Conservation (phyloP, 805 yeast species). For the Cephaloascus fragrans region DNA sequence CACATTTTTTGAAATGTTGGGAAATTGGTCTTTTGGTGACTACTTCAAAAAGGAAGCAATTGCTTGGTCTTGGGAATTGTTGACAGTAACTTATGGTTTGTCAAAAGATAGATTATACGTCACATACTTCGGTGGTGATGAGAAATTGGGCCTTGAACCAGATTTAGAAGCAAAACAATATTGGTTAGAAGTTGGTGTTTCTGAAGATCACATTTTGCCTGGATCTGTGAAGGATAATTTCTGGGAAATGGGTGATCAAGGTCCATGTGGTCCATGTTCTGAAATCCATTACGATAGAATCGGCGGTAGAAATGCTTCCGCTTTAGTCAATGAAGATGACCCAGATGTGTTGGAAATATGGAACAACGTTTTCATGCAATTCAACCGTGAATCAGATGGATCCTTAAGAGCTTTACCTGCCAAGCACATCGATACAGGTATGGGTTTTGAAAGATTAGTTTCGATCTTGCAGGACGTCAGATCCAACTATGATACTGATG, state of each 20-base stretch:
- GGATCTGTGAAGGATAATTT: conserved; percentile 89
- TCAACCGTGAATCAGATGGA: conserved; percentile 86
- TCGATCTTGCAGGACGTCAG: conserved; percentile 84
- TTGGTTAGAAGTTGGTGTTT: conserved; percentile 85
- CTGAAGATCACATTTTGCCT: conserved; percentile 86
- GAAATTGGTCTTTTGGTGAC: conserved; percentile 99
- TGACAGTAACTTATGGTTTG: conserved; percentile 78
- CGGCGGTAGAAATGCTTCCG: conserved; percentile 94
- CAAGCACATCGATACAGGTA: conserved; percentile 95
- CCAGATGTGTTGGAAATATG: conserved; percentile 97
- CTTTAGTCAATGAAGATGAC: conserved; percentile 90
- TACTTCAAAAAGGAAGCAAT: conserved; percentile 95
- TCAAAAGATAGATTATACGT: conserved; percentile 78
- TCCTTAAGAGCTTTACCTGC: conserved; percentile 79
- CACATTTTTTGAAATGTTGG: conserved; percentile 98
- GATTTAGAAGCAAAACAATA: conserved; percentile 86
- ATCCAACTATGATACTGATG: conserved; percentile 97
- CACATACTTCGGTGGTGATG: conserved; percentile 94
- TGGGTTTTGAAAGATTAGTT: conserved; percentile 97
- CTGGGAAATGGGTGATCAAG: conserved; percentile 99
- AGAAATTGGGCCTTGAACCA: conserved; percentile 70
- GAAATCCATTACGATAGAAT: conserved; percentile 97
- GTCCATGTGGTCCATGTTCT: conserved; percentile 99
- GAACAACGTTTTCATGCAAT: conserved; percentile 97
- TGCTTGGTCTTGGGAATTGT: conserved; percentile 79